Percentiles rank a stretch among this genome's conserved stretches.
Evolutionary conservation across 805 yeast species (phyloP).

Genomic region (Wickerhamiella galacta): DNA sequence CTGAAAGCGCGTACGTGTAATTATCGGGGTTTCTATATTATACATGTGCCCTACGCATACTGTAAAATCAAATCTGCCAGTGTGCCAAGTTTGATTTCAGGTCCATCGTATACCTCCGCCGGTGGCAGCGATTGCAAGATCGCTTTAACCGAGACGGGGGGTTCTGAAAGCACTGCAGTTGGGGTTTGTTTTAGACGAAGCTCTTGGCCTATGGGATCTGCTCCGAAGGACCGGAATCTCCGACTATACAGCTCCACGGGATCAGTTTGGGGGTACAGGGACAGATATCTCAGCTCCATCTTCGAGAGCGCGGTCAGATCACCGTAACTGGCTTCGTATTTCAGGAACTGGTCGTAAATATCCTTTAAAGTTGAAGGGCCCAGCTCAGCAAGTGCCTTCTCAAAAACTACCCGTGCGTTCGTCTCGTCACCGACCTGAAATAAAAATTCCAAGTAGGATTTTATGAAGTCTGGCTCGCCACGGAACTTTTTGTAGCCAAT

Average conservation of each 20-base stretch:
- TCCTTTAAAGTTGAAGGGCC: constrained; percentile 25
- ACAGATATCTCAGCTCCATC: constrained; percentile 49
- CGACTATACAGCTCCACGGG: constrained; percentile 23
- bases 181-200: constrained; percentile 1
- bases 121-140: constrained; percentile 12
- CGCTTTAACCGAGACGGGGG: constrained; percentile 1
- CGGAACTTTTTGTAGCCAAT: constrained; percentile 49
- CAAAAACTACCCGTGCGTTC: constrained; percentile 67
- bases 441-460: constrained; percentile 56
- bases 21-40: no score
- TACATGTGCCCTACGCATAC: constrained; percentile 1
- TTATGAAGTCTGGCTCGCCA: constrained; percentile 43
- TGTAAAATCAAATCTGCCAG: constrained; percentile 9
- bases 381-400: constrained; percentile 48
- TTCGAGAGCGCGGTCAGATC: constrained; percentile 49
- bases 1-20: no score
- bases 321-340: constrained; percentile 54
- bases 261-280: constrained; percentile 45
- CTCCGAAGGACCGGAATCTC: constrained; percentile 8
- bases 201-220: constrained; percentile 8
- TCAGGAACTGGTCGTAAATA: constrained; percentile 42
- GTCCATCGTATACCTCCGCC: constrained; percentile 12
- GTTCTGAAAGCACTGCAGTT: background rate
- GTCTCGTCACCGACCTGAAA: constrained; percentile 51
- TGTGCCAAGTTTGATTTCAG: constrained; percentile 7